Evolutionary conservation across 305 asterid genomes (phyloP), one percentile per base, ranked within the genome.

Genomic region (Fraxinus sp.): DNA sequence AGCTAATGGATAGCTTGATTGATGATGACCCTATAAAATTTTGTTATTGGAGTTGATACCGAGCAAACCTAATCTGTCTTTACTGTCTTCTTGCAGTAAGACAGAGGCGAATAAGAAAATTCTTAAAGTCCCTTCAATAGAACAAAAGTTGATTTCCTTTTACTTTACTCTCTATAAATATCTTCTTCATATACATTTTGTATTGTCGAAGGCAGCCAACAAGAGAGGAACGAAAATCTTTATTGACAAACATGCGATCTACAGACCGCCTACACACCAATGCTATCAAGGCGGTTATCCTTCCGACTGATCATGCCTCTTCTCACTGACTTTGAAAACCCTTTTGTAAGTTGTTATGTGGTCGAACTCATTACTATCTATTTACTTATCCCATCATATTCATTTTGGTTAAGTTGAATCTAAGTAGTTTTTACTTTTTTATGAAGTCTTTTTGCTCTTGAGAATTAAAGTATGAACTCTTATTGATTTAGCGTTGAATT

Each of bases 31-130:
- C 33, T 30, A 30, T 30, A 30, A 62, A 22, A 73, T 32, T 18
- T 8, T 85, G 62, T 64, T 1, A 20, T 83, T 82, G 24, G 5
- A 59, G 80, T 66, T 24, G 44, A 66, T 82, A 73, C 33, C 78
- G 30, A 73, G 80, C 71, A 72, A 52, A 64, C 71, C 80, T 81
- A 33, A 82, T 68, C 83, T 85, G 77, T 82, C 52, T 76, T 81
- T 36, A 2, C 72, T 81, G 36, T 86, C 81, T 49, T 87, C 79
- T 85, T 92, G 94, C 97, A 94, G 99, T 81, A 95, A 95, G 97
- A 88, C 98, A 89, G 99, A 86, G 89, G 98, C 94, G 83, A 96
- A 96, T 88, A 95, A 93, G 89, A 95, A 94, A 79, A 98, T 95
- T 86, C 97, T 95, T 37, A 93, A 94, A 88, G 97, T 93, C 86